A percentile compares a stretch with the other conserved stretches of the same genome.
These are phyloP conservation scores for Cucurbitaria berberidis DNA, from an alignment of 2,329 filamentous ascomycete species.

Conservation along the genomic window DNA sequence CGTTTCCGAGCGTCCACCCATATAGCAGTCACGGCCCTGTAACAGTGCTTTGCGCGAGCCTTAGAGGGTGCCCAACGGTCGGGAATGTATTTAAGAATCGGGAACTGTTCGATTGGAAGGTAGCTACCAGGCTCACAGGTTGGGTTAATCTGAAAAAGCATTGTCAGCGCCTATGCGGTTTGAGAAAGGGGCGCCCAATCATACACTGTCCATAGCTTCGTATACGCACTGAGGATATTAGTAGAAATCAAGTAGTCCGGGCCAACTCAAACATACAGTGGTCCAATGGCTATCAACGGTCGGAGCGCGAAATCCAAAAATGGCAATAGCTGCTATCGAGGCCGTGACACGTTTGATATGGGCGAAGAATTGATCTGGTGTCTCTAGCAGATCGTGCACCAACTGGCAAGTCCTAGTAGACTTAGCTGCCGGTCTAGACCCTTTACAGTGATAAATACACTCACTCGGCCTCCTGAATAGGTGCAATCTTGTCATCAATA, in stretches of 20 bases:
- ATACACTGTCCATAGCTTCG: background rate
- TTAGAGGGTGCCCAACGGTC: slow-evolving; percentile 19
- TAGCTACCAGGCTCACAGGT: slow-evolving; percentile 28
- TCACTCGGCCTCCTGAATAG: slow-evolving; percentile 3
- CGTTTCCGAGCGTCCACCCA: slow-evolving; percentile 25
- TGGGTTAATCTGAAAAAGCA: slow-evolving; percentile 12
- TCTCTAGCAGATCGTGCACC: slow-evolving; percentile 55
- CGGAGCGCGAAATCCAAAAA: background rate
- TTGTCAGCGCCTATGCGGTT: background rate
- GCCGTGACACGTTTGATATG: slow-evolving; percentile 26
- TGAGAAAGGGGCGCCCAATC: slow-evolving; percentile 8
- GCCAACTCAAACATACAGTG: background rate
- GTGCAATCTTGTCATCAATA: background rate
- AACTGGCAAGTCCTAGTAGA: slow-evolving; percentile 10
- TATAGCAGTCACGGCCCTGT: slow-evolving; percentile 15
- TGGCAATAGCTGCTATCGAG: slow-evolving; percentile 25
- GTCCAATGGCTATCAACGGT: background rate
- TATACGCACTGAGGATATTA: background rate
- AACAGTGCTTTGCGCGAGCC: slow-evolving; percentile 21
- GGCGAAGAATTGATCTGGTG: slow-evolving; percentile 51
- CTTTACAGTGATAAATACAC: too few species aligned
- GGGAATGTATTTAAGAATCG: slow-evolving; percentile 31
- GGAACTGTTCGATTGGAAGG: slow-evolving; percentile 31
- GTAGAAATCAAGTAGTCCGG: too few species aligned
- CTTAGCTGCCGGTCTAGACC: slow-evolving; percentile 14